phyloP scores from a whole-genome alignment of 1,139 yeast species.

The Saccharomyces hybrid region DNA sequence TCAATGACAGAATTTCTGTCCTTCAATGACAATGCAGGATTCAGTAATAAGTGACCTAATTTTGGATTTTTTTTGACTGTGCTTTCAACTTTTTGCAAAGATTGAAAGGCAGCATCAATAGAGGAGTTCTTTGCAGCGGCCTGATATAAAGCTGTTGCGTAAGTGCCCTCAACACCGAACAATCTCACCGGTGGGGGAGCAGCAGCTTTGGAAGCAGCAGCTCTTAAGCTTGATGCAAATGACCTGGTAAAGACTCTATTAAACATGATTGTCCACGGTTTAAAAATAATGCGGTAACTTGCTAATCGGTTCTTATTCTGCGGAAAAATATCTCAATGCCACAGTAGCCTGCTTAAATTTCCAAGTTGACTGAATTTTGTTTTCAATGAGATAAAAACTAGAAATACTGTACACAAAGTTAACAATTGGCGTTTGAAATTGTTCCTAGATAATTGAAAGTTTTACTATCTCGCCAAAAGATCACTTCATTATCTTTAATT shows the following conservation, averaged over 20 bases:
- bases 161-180: slow-evolving; percentile 93
- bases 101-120: slow-evolving; percentile 61
- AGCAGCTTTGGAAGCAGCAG: slow-evolving; percentile 39
- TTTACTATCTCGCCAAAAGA: neutral
- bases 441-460: neutral
- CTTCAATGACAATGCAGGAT: slow-evolving; percentile 75
- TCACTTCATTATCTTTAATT: neutral
- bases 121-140: slow-evolving; percentile 84
- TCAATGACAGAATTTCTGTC: slow-evolving; percentile 71
- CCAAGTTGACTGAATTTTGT: neutral
- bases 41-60: slow-evolving; percentile 53
- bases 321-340: neutral
- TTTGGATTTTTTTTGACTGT: slow-evolving; percentile 58
- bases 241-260: slow-evolving; percentile 66
- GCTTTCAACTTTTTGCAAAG: slow-evolving; percentile 52
- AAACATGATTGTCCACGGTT: slow-evolving; percentile 36
- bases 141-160: slow-evolving; percentile 89
- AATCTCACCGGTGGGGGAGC: slow-evolving; percentile 85
- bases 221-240: slow-evolving; percentile 42
- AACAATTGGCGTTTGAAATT: neutral
- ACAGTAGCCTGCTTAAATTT: neutral
- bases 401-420: neutral
- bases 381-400: neutral
- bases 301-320: neutral
- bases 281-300: neutral